Percentiles rank a stretch among this genome's conserved stretches.
Evolutionary conservation across 768 basidiomycete species (phyloP).

Genomic region (Tricholoma saponaceum): DNA sequence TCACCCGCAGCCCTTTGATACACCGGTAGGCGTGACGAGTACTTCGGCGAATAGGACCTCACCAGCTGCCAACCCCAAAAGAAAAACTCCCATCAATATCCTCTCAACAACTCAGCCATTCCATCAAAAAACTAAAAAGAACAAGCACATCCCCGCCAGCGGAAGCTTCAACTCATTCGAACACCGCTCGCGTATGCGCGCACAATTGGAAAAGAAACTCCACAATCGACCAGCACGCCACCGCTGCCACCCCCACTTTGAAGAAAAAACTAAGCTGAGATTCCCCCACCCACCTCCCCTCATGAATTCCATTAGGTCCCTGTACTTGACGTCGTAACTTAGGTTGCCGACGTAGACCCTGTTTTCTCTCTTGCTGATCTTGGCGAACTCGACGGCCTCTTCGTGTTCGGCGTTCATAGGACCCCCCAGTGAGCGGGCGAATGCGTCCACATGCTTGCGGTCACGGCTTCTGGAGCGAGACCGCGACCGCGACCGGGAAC

Average conservation of each 20-base stretch:
- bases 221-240: constrained; percentile 16
- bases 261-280: constrained; percentile 52
- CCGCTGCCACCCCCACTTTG: constrained; percentile 25
- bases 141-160: constrained; percentile 31
- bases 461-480: constrained; percentile 52
- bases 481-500: constrained; percentile 42
- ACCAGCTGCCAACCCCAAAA: constrained; percentile 92
- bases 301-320: constrained; percentile 99
- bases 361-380: constrained; percentile 96
- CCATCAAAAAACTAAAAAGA: constrained; percentile 39
- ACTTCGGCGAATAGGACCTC: constrained; percentile 99
- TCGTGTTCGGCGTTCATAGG: constrained; percentile 90
- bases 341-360: constrained; percentile 98
- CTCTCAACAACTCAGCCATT: constrained; percentile 66
- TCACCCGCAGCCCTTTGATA: constrained; percentile 99
- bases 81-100: constrained; percentile 94
- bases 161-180: constrained; percentile 36
- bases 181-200: constrained; percentile 11
- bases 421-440: constrained; percentile 78
- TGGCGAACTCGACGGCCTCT: constrained; percentile 93
- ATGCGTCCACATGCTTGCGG: constrained; percentile 57
- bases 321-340: constrained; percentile 97
- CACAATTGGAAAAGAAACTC: constrained; percentile 19
- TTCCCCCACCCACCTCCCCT: constrained; percentile 98
- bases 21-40: constrained; percentile 90